Evolutionary conservation across 1,284 basidiomycete species (phyloP), one percentile per base, ranked within the genome.

Genomic region (Cryptococcus floricola): DNA sequence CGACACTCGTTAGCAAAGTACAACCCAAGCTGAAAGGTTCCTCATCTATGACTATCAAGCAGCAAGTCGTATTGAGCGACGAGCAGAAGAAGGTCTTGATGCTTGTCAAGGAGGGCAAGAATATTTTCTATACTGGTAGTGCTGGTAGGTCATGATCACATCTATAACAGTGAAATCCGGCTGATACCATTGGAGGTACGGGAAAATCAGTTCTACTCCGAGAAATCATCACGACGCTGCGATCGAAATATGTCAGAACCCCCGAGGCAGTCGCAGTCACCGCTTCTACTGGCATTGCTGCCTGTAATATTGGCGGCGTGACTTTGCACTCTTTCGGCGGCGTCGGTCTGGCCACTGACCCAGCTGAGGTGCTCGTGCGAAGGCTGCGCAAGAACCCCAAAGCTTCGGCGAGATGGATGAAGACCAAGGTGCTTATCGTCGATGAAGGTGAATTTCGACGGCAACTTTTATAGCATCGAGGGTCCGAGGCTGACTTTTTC

Each of bases 101-200:
- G 58, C 58, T 78, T 55, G 83, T 95, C 4, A 75, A 85, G 28
- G 78, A 83, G 14, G 85, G 84, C 3, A 78, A 86, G 53, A 95
- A 85, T 66, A 73, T 98, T n/a, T 98, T 98, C 70, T 98, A 97
- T 77, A 98, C 95, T 0, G 95, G 96, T 25, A 93, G 89, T 79
- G 95, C 92, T 57, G 92, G 92, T 93, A 64, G 67, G 87, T 80
- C 13, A 6, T 19, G 44, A 18, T 28, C 27, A 19, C 18, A 10
- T 28, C 5, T 27, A 16, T 39, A 14, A 7, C 23, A 4, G 23
- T 53, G 28, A 16, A 25, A 39, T 39, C 25, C 39, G 25, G n/a
- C 42, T 42, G 28, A 42, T 5, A n/a, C 41, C 16, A 42, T 52
- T 25, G 12, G 59, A 90, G 92, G 92, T 53, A 96, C 93, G 8